Evolutionary conservation across 768 basidiomycete genomes (phyloP), one percentile per base, ranked within the genome.

Genomic region (Hypsizygus marmoreus): DNA sequence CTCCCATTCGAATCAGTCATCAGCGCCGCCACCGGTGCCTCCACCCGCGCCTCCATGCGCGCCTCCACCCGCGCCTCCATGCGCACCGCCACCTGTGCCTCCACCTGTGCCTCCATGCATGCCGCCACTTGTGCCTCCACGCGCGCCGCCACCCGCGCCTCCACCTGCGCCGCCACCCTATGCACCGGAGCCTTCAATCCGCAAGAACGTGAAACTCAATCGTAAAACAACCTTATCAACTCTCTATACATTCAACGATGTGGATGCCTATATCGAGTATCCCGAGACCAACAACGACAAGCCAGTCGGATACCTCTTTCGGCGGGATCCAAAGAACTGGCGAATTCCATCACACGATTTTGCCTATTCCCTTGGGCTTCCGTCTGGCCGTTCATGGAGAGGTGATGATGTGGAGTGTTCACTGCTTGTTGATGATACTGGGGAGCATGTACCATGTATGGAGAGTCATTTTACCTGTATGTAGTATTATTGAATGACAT

Each of bases 391-490:
- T 9, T 35, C 43, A 11, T 29, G 43, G 25, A 24, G 28, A 24
- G 47, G 45, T 9, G 25, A 43, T 5, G 12, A n/a, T 11, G 34
- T 46, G 29, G 42, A 4, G 11, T 49, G 40, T 31, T 13, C 4
- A 14, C 39, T 57, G n/a, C 47, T 57, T 4, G 24, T 36, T 6
- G 40, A 43, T 28, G 35, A 37, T 40, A 25, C 7, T 4, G 28
- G 19, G 4, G 16, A n/a, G 23, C 14, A 26, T 9, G 50, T 57
- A 19, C 56, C 52, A 9, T 54, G 56, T 40, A 13, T 29, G 5
- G 40, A 47, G 26, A 17, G 26, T 29, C 56, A 57, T 37, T 42
- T 38, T 22, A 57, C 53, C 12, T 57, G 56, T 57, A 47, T 29
- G 56, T 54, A 23, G 13, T 6, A 38, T 29, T 13, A 17, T 11